Conservation (phyloP, 2,329 filamentous ascomycete genomes). For the Colletotrichum spinosum region DNA sequence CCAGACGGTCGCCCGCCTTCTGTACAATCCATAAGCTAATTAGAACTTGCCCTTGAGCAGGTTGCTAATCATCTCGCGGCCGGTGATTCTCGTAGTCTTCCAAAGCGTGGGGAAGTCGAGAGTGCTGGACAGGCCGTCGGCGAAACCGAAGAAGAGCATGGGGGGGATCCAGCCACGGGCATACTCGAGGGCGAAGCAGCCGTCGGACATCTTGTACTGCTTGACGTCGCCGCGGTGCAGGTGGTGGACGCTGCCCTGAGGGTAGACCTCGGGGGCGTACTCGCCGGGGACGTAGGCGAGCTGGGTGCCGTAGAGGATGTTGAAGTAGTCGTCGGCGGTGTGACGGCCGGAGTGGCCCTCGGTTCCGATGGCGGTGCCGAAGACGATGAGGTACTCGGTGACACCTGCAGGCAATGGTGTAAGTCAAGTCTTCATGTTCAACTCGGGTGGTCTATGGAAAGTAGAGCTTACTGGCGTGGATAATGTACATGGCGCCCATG, state of each 20-base stretch:
- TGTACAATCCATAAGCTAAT: constrained; percentile 31
- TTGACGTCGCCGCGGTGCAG: constrained; percentile 77
- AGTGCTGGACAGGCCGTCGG: constrained; percentile 83
- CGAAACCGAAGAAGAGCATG: constrained; percentile 91
- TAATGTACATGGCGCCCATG: constrained; percentile 92
- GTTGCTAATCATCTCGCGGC: constrained; percentile 80
- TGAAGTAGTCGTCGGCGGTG: constrained; percentile 94
- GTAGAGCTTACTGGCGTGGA: constrained; percentile 78
- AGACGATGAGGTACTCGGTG: constrained; percentile 92
- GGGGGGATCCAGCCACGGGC: constrained; percentile 91
- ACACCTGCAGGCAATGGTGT: constrained; percentile 61
- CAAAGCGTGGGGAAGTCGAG: constrained; percentile 88
- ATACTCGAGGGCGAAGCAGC: constrained; percentile 86
- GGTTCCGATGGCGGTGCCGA: constrained; percentile 84
- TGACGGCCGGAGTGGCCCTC: constrained; percentile 91
- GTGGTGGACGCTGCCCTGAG: constrained; percentile 77
- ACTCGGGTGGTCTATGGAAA: background rate
- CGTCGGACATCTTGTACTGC: constrained; percentile 84
- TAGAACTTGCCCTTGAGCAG: constrained; percentile 78
- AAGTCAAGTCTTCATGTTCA: background rate
- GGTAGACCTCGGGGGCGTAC: constrained; percentile 77
- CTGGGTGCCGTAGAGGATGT: constrained; percentile 85
- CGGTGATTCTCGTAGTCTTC: constrained; percentile 81
- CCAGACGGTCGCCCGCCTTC: too few species aligned
- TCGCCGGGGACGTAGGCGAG: constrained; percentile 77